These are phyloP conservation scores for Aspergillus glaucus DNA, from an alignment of 2,329 filamentous ascomycete genomes.

Conservation along the genomic window DNA sequence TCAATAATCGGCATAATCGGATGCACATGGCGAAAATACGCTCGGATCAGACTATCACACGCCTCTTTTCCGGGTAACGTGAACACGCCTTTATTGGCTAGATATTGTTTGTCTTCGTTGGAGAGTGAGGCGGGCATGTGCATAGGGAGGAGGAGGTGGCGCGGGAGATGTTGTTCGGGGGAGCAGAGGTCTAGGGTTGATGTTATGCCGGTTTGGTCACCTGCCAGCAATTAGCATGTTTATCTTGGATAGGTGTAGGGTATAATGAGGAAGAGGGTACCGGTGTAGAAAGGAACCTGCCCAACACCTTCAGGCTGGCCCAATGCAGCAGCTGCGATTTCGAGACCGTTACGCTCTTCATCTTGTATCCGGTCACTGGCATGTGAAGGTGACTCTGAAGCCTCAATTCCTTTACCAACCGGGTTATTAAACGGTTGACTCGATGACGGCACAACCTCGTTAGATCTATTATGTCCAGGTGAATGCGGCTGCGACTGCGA, in stretches of 20 bases:
- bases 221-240: slow-evolving; percentile 3
- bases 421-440: background rate
- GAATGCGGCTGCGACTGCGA: background rate
- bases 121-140: slow-evolving; percentile 7
- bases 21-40: slow-evolving; percentile 35
- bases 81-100: slow-evolving; percentile 31
- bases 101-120: slow-evolving; percentile 15
- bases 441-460: background rate
- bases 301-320: slow-evolving; percentile 11
- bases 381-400: background rate
- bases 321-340: slow-evolving; percentile 20
- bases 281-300: slow-evolving; percentile 20
- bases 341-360: slow-evolving; percentile 18
- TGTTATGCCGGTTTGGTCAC: slow-evolving; percentile 17
- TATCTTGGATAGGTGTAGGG: background rate
- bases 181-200: slow-evolving; percentile 15
- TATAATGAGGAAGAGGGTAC: slow-evolving; percentile 3
- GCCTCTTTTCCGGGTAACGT: slow-evolving; percentile 22
- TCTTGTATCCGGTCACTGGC: slow-evolving; percentile 7
- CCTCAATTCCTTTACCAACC: background rate
- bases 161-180: slow-evolving; percentile 11
- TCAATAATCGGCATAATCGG: slow-evolving; percentile 34
- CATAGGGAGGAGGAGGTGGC: slow-evolving; percentile 15
- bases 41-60: slow-evolving; percentile 26
- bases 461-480: background rate